A percentile compares a stretch with the other conserved stretches of the same genome.
Conservation (phyloP, 768 basidiomycete species). For the Tylopilus felleus region DNA sequence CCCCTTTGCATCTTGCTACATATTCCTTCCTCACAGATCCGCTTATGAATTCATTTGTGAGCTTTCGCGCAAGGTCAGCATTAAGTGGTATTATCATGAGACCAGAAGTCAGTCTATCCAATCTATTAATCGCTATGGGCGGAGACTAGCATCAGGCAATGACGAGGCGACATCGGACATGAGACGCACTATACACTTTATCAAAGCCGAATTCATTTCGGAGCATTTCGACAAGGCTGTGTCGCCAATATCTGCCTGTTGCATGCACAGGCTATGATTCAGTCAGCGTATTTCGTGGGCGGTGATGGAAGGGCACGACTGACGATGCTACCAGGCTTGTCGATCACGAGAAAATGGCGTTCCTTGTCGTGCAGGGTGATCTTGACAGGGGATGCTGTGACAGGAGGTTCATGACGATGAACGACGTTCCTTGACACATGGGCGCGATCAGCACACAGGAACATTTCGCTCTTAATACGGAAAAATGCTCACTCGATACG, state of each 20-base stretch:
- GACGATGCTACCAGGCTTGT: conserved; percentile 96
- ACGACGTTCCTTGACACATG: conserved; percentile 69
- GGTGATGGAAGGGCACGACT: conserved; percentile 36
- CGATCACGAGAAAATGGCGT: conserved; percentile 84
- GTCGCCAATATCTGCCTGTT: conserved; percentile 84
- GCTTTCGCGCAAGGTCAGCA: conserved; percentile 57
- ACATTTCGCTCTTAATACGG: conserved; percentile 1
- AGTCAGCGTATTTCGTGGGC: background rate
- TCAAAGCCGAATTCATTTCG: conserved; percentile 78
- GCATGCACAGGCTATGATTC: conserved; percentile 78
- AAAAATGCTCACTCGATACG: conserved; percentile 69
- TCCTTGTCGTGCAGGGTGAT: conserved; percentile 76
- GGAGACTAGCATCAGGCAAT: background rate
- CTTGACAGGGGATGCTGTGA: conserved; percentile 78
- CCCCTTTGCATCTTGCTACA: conserved; percentile 79
- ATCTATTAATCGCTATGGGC: conserved; percentile 80
- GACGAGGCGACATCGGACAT: background rate
- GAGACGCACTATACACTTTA: conserved; percentile 75
- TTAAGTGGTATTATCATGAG: conserved; percentile 90
- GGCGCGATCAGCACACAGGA: background rate
- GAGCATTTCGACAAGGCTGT: conserved; percentile 85
- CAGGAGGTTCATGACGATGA: conserved; percentile 96
- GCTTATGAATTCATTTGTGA: conserved; percentile 79
- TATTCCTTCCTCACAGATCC: conserved; percentile 90
- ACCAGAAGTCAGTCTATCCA: conserved; percentile 93